These are phyloP conservation scores for Globisporangium alternatum DNA, from an alignment of 352 stramenopile species.

Conservation along the genomic window DNA sequence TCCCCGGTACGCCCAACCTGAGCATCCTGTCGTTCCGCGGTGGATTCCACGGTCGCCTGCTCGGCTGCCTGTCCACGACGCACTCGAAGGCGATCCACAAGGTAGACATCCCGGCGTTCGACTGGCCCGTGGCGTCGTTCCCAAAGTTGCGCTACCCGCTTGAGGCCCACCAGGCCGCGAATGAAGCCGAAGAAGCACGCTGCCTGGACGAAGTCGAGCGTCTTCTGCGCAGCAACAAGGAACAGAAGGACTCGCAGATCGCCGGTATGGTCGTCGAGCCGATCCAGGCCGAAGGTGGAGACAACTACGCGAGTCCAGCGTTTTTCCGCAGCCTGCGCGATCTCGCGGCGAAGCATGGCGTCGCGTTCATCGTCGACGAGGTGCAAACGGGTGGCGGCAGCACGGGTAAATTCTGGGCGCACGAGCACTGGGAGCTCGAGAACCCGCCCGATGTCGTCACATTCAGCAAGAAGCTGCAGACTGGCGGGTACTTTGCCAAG, in stretches of 20 bases:
- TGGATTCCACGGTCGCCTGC: conserved; percentile 74
- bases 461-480: conserved; percentile 87
- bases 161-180: conserved; percentile 49
- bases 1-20: conserved; percentile 66
- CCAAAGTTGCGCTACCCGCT: conserved; percentile 68
- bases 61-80: conserved; percentile 80
- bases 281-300: conserved; percentile 78
- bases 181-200: conserved; percentile 63
- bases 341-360: conserved; percentile 50
- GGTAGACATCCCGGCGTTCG: conserved; percentile 79
- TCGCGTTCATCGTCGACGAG: conserved; percentile 85
- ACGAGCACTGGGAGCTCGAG: conserved; percentile 76
- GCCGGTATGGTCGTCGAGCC: conserved; percentile 81
- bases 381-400: conserved; percentile 80
- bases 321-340: conserved; percentile 67
- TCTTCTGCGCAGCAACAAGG: conserved; percentile 42
- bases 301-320: conserved; percentile 68
- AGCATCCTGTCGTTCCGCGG: conserved; percentile 84
- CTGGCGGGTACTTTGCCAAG: conserved; percentile 80
- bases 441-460: conserved; percentile 81
- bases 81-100: conserved; percentile 88
- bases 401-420: conserved; percentile 84
- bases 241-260: conserved; percentile 35
- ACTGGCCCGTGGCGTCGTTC: conserved; percentile 82
- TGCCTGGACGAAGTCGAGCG: conserved; percentile 66